Percentiles rank a stretch among this genome's conserved stretches.
Conservation (phyloP, 208 protist genomes). For the Crithidia bombi region DNA sequence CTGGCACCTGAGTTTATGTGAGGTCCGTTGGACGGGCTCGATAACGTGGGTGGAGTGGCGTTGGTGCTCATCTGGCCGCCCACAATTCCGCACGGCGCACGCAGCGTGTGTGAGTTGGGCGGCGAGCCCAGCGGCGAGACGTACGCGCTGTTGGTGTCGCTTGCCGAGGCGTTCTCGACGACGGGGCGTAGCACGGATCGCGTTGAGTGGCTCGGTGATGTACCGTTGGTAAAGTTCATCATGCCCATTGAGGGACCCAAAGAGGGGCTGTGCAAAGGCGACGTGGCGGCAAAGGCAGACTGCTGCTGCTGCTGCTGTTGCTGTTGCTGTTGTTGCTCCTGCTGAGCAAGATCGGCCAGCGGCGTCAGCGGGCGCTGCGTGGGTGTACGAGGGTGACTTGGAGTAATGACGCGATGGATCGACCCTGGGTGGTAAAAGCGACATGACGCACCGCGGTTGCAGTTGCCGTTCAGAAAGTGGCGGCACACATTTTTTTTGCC, state of each 20-base stretch:
- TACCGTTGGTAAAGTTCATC: not conserved
- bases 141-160: conserved; percentile 16
- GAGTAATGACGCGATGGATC: conserved; percentile 50
- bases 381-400: conserved; percentile 29
- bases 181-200: not conserved
- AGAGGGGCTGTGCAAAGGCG: conserved; percentile 17
- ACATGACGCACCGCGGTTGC: conserved; percentile 65
- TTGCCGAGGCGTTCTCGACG: not conserved
- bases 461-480: conserved; percentile 60
- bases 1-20: not conserved
- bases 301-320: conserved; percentile 13
- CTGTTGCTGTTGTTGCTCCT: conserved; percentile 17
- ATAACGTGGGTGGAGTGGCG: conserved; percentile 7
- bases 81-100: not conserved
- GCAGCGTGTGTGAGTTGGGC: conserved; percentile 2
- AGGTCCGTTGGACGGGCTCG: conserved; percentile 11
- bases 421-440: conserved; percentile 57
- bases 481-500: conserved; percentile 51
- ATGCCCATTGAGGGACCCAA: not conserved
- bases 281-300: conserved; percentile 19
- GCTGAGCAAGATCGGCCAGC: conserved; percentile 44
- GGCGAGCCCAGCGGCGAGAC: conserved; percentile 21
- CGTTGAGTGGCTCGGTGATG: not conserved
- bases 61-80: not conserved
- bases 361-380: conserved; percentile 46